A percentile compares a stretch with the other conserved stretches of the same genome.
These are phyloP conservation scores for Petrea volubilis DNA, from an alignment of 257 asterid genomes.

Conservation along the genomic window DNA sequence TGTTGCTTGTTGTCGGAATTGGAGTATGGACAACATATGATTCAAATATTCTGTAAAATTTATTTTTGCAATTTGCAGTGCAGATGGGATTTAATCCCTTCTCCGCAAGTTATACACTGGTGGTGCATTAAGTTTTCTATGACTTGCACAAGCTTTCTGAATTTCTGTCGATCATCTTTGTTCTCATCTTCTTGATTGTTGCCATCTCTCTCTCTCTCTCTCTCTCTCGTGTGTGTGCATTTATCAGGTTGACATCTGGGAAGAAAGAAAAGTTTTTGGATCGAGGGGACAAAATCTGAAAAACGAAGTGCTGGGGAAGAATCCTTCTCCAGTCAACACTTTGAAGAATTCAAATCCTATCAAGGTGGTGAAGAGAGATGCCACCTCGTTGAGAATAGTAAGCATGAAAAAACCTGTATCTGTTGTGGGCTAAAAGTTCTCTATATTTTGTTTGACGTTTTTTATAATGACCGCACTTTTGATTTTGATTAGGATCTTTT, in stretches of 20 bases:
- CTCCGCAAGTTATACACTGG: background rate
- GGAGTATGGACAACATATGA: background rate
- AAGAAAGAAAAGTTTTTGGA: conserved; percentile 94
- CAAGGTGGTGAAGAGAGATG: conserved; percentile 82
- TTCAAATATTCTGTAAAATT: background rate
- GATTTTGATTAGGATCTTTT: conserved; percentile 13
- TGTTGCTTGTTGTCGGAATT: background rate
- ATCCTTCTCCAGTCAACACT: conserved; percentile 35
- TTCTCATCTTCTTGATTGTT: background rate
- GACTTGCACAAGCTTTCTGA: conserved; percentile 4
- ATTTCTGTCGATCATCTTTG: background rate
- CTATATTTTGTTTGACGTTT: conserved; percentile 7
- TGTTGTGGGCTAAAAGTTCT: conserved; percentile 11
- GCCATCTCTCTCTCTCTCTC: background rate
- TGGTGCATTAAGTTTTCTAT: background rate
- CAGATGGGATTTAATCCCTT: too few species aligned
- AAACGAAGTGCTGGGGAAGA: conserved; percentile 60
- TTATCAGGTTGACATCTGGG: conserved; percentile 88
- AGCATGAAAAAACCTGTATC: too few species aligned
- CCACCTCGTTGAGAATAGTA: conserved; percentile 76
- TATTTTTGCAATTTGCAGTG: background rate
- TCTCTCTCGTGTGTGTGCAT: background rate
- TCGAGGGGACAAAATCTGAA: conserved; percentile 88
- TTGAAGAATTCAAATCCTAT: conserved; percentile 66
- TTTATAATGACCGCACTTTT: conserved; percentile 1